Base-by-base conservation (phyloP, 169 alveolate species). In the Eimeria acervulina region DNA sequence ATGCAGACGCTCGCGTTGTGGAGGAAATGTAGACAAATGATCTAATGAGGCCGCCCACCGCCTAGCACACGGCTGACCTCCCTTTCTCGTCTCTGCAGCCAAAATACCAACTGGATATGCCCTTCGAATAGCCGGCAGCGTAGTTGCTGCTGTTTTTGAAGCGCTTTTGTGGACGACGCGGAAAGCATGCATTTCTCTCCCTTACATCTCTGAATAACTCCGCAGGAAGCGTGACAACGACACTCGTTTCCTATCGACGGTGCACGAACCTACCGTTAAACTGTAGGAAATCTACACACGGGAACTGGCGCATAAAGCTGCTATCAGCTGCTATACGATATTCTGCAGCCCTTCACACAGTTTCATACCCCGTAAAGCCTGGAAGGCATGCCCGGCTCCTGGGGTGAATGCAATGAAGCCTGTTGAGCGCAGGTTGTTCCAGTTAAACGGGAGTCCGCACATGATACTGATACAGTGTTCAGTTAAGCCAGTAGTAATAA, bases 171-270 rank as follows among this genome's bases (percentile, higher is more conserved):
- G 80, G 80, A 84, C 52, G 1, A 84, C 80, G 55, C 80, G 26
- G 52, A 84, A 44, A 59, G 80, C 66, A 36, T 55, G 74, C 93
- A 84, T 84, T 28, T 84, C 93, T 84, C 70, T 28, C 23, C 33
- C 28, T 59, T 42, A 84, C 93, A 84, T 84, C 59, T 36, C 85
- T 36, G 59, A 31, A 36, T 74, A 23, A 21, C 74, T 38, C 85
- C 55, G 85, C 28, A 74, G 52, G 19, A 1, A 26, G 52, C 2
- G 59, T 38, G 59, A 40, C 33, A 26, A 40, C 55, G 85, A 74
- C 85, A 36, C 61, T 33, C 55, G 85, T 74, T 42, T 36, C 33
- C 85, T 42, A 42, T 40, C 19, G 59, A 26, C 85, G 23, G 85
- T 15, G 55, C 85, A 74, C 31, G 85, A 74, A 40, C 55, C 31